phyloP scores from a whole-genome alignment of 768 basidiomycete species.

The Chlorophyllum brunneum region DNA sequence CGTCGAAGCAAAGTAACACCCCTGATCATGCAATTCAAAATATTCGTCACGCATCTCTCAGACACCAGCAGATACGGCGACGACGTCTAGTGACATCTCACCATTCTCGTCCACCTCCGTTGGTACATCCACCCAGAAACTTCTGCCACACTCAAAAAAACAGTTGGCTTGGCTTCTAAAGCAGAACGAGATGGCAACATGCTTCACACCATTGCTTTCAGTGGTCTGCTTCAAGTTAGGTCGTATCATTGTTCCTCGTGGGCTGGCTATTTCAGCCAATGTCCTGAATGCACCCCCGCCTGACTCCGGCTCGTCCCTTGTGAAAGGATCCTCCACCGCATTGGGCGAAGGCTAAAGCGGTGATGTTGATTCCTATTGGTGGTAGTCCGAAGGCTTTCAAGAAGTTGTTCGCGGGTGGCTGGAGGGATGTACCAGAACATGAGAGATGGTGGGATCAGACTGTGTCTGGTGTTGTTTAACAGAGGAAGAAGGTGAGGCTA shows the following conservation, averaged over 20 bases:
- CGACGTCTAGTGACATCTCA: slow-evolving; percentile 22
- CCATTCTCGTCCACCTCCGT: slow-evolving; percentile 15
- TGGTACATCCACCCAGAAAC: slow-evolving; percentile 3
- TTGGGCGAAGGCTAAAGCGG: slow-evolving; percentile 38
- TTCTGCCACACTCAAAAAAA: slow-evolving; percentile 26
- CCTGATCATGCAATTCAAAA: no score
- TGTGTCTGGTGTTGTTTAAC: slow-evolving; percentile 45
- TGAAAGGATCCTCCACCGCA: slow-evolving; percentile 42
- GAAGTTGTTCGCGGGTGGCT: slow-evolving; percentile 52
- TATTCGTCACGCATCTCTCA: no score
- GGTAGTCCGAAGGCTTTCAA: slow-evolving; percentile 37
- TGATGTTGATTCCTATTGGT: slow-evolving; percentile 27
- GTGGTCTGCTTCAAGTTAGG: slow-evolving; percentile 67
- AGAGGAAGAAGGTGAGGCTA: slow-evolving; percentile 29
- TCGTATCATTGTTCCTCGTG: slow-evolving; percentile 71
- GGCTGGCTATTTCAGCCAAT: slow-evolving; percentile 53
- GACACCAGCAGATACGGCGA: slow-evolving; percentile 31
- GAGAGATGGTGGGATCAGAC: slow-evolving; percentile 71
- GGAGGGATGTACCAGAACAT: slow-evolving; percentile 54
- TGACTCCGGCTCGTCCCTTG: slow-evolving; percentile 7
- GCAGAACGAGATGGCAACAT: slow-evolving; percentile 50
- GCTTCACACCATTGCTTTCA: slow-evolving; percentile 63
- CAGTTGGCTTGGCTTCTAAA: background rate
- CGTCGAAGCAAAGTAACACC: no score
- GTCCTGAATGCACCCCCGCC: slow-evolving; percentile 43